These are phyloP conservation scores for Pisolithus tinctorius DNA, from an alignment of 768 basidiomycete species.

Conservation along the genomic window DNA sequence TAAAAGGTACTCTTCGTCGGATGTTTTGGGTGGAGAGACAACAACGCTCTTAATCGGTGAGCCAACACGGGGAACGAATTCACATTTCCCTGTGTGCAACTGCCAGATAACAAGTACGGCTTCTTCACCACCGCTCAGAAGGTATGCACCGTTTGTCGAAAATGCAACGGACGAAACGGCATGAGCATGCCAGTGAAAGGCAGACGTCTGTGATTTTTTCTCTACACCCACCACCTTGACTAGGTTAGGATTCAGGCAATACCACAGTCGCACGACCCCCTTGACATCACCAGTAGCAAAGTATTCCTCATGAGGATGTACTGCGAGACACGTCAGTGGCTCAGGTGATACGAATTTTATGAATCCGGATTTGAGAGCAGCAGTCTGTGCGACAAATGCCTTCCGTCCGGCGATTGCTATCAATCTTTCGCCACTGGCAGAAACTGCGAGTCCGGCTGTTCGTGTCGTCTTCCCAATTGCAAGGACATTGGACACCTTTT, in stretches of 20 bases:
- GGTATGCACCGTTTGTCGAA: constrained; percentile 84
- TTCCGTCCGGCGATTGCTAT: constrained; percentile 71
- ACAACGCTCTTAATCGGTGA: constrained; percentile 74
- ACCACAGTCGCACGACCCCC: constrained; percentile 87
- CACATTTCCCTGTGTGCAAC: constrained; percentile 77
- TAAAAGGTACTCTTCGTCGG: constrained; percentile 83
- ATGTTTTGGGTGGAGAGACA: constrained; percentile 40
- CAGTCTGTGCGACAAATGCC: constrained; percentile 62
- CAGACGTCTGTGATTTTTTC: constrained; percentile 77
- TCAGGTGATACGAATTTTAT: constrained; percentile 82
- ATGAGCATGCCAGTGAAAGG: constrained; percentile 96
- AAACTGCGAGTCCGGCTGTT: constrained; percentile 61
- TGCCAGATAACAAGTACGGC: constrained; percentile 98
- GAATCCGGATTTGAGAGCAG: constrained; percentile 57
- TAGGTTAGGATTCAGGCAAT: constrained; percentile 68
- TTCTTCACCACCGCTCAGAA: constrained; percentile 93
- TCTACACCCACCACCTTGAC: constrained; percentile 55
- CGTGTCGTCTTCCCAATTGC: constrained; percentile 62
- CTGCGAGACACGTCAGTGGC: constrained; percentile 72
- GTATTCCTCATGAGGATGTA: constrained; percentile 86
- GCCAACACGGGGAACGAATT: constrained; percentile 90
- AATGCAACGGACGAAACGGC: constrained; percentile 83
- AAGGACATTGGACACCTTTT: constrained; percentile 43
- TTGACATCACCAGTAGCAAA: constrained; percentile 91
- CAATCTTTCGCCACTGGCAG: constrained; percentile 72